Conservation (phyloP, 257 asterid species). For the Scutellaria barbata region DNA sequence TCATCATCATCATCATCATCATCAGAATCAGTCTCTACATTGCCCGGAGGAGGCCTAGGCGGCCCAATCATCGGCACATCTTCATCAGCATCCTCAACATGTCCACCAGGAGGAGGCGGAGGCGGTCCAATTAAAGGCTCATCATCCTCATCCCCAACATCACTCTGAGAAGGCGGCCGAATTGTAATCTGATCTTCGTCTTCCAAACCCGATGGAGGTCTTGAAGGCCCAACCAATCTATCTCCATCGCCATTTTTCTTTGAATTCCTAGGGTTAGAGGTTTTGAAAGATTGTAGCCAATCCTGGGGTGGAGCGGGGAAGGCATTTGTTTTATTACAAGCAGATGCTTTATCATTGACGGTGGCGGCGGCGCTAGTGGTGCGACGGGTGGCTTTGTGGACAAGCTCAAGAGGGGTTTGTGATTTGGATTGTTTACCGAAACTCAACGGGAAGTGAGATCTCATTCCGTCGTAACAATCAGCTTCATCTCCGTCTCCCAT, state of each 20-base stretch:
- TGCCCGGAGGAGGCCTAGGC: conserved; percentile 57
- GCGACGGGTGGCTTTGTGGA: conserved; percentile 91
- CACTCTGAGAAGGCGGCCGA: conserved; percentile 44
- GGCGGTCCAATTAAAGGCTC: conserved; percentile 64
- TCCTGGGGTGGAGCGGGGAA: conserved; percentile 56
- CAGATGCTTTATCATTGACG: conserved; percentile 35
- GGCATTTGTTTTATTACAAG: conserved; percentile 26
- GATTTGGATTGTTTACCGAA: conserved; percentile 86
- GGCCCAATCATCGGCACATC: conserved; percentile 62
- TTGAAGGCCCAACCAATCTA: conserved; percentile 57
- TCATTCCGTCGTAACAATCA: conserved; percentile 69
- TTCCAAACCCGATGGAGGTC: conserved; percentile 43
- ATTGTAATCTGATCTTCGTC: conserved; percentile 40
- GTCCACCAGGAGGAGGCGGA: conserved; percentile 44
- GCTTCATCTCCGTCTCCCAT: conserved; percentile 73
- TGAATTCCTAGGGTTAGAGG: conserved; percentile 50
- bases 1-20: conserved; percentile 64
- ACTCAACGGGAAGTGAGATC: conserved; percentile 75
- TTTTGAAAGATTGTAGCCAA: conserved; percentile 61
- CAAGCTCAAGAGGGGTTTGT: conserved; percentile 60
- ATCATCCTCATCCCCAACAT: conserved; percentile 44
- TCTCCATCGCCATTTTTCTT: conserved; percentile 23
- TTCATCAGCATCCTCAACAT: conserved; percentile 41
- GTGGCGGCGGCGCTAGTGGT: conserved; percentile 34
- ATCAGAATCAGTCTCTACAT: conserved; percentile 30